Percentiles rank a stretch among this genome's conserved stretches.
phyloP scores from a whole-genome alignment of 257 asterid genomes.

The Solanum bulbocastanum region DNA sequence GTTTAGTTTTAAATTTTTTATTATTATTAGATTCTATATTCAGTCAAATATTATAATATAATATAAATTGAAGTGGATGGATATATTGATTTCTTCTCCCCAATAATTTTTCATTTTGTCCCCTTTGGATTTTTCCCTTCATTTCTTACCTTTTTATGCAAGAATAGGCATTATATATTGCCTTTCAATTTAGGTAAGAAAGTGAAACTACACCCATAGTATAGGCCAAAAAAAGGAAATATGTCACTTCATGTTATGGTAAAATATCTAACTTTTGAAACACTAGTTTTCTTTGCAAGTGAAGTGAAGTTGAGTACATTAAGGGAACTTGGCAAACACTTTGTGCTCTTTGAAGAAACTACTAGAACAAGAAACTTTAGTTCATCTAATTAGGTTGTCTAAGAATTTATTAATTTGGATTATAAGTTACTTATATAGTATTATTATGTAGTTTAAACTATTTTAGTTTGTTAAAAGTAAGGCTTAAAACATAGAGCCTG shows the following conservation, averaged over 20 bases:
- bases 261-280: neutral
- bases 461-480: neutral
- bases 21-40: too few relatives aligned
- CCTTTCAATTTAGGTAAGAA: neutral
- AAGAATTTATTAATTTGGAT: neutral
- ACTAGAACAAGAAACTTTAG: neutral
- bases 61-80: neutral
- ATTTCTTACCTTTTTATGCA: neutral
- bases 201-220: neutral
- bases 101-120: neutral
- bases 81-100: neutral
- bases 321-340: neutral
- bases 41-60: neutral
- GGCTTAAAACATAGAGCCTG: neutral
- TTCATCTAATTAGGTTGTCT: neutral
- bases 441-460: neutral
- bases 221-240: neutral
- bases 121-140: neutral
- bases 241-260: neutral
- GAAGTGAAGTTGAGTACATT: neutral
- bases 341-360: neutral
- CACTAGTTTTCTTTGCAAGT: constrained; percentile 1
- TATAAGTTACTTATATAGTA: neutral
- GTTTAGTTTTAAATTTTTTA: too few relatives aligned
- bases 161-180: neutral